phyloP scores from a whole-genome alignment of 441 rosid species.

The Populus hybrid region DNA sequence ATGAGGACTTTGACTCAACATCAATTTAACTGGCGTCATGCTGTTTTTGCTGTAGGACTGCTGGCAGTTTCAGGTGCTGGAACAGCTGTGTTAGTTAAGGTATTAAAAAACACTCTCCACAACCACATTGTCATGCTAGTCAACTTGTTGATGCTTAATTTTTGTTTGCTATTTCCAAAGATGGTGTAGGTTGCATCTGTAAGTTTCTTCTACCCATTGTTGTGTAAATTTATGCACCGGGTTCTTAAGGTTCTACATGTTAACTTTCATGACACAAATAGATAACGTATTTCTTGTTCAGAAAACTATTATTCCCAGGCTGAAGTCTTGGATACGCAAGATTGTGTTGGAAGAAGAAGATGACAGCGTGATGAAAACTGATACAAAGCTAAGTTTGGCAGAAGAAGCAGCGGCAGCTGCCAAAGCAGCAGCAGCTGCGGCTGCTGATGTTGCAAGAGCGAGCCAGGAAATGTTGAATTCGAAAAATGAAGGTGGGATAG shows the following conservation, averaged over 20 bases:
- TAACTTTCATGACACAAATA: slow-evolving; percentile 5
- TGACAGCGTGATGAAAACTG: slow-evolving; percentile 38
- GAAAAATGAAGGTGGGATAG: slow-evolving; percentile 55
- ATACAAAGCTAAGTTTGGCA: slow-evolving; percentile 63
- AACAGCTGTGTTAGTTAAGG: slow-evolving; percentile 75
- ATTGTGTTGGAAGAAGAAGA: slow-evolving; percentile 76
- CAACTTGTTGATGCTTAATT: slow-evolving; percentile 6
- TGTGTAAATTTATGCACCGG: not conserved
- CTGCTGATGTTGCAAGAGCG: slow-evolving; percentile 83
- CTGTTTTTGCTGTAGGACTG: slow-evolving; percentile 64
- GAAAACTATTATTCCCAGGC: slow-evolving; percentile 69
- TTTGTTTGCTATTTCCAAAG: not conserved
- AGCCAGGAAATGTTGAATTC: slow-evolving; percentile 80
- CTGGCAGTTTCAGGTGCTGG: slow-evolving; percentile 91
- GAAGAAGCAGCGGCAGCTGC: slow-evolving; percentile 97
- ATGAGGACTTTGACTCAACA: slow-evolving; percentile 28
- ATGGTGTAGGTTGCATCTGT: not conserved
- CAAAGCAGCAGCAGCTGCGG: slow-evolving; percentile 86
- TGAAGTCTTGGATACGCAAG: slow-evolving; percentile 85
- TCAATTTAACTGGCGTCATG: slow-evolving; percentile 82
- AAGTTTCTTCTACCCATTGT: slow-evolving; percentile 4
- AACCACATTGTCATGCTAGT: slow-evolving; percentile 9
- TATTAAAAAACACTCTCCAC: slow-evolving; percentile 18
- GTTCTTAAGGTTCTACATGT: not conserved
- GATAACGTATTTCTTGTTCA: slow-evolving; percentile 36